Percentiles rank a stretch among this genome's conserved stretches.
Conservation (phyloP, 1,139 yeast species). For the Yamadazyma triangularis region DNA sequence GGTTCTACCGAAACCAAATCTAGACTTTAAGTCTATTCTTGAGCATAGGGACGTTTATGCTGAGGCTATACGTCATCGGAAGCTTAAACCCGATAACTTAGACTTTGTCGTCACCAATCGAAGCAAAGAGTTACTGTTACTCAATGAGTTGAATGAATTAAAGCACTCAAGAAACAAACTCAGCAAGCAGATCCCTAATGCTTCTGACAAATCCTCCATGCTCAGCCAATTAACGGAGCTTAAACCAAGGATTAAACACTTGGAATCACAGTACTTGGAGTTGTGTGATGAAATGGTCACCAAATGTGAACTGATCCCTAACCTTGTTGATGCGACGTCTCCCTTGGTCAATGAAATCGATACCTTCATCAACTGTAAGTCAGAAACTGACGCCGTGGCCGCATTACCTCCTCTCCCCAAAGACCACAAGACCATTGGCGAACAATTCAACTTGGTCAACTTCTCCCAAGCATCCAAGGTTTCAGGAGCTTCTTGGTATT, state of each 20-base stretch:
- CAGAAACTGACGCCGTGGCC: conserved; percentile 20
- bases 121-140: conserved; percentile 18
- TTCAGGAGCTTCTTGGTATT: conserved; percentile 89
- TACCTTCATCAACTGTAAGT: conserved; percentile 43
- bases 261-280: conserved; percentile 27
- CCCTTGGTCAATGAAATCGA: conserved; percentile 38
- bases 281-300: conserved; percentile 26
- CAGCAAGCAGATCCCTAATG: conserved; percentile 18
- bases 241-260: conserved; percentile 29
- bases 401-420: conserved; percentile 15
- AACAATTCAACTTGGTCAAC: conserved; percentile 59
- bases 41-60: conserved; percentile 32
- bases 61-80: conserved; percentile 46
- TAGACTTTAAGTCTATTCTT: conserved; percentile 45
- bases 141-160: conserved; percentile 20
- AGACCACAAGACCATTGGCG: conserved; percentile 71
- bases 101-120: conserved; percentile 25
- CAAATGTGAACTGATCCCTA: conserved; percentile 61
- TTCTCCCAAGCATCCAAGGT: conserved; percentile 67
- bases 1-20: conserved; percentile 16
- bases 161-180: conserved; percentile 26
- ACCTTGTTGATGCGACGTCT: conserved; percentile 52
- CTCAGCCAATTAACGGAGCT: conserved; percentile 27
- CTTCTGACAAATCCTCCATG: conserved; percentile 15
- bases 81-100: conserved; percentile 31